phyloP scores from a whole-genome alignment of 345 rosid genomes.

The Tarenaya hassleriana region DNA sequence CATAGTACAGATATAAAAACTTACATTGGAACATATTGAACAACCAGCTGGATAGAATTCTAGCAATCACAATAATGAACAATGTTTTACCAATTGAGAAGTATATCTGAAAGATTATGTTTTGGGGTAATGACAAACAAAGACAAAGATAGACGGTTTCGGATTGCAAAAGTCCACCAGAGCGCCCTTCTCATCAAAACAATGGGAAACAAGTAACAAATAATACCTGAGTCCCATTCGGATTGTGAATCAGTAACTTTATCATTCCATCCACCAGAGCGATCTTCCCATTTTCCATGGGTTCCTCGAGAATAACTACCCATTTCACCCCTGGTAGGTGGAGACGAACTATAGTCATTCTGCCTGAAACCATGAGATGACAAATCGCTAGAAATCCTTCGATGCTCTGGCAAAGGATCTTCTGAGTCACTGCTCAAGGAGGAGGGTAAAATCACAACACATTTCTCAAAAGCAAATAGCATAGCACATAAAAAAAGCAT shows the following conservation, averaged over 20 bases:
- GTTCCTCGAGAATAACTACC: slow-evolving; percentile 45
- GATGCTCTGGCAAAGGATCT: slow-evolving; percentile 56
- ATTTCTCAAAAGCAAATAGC: slow-evolving; percentile 16
- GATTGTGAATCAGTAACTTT: slow-evolving; percentile 67
- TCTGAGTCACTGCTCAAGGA: slow-evolving; percentile 49
- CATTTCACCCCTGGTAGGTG: slow-evolving; percentile 72
- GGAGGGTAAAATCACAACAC: slow-evolving; percentile 10
- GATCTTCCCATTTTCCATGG: slow-evolving; percentile 85
- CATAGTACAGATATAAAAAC: slow-evolving; percentile 1
- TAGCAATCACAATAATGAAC: slow-evolving; percentile 6
- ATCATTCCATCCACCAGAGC: slow-evolving; percentile 71
- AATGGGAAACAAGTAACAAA: slow-evolving; percentile 13
- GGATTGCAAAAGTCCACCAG: slow-evolving; percentile 19
- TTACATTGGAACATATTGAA: slow-evolving; percentile 11
- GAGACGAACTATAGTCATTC: slow-evolving; percentile 83
- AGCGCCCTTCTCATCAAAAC: slow-evolving; percentile 14
- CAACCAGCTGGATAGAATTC: slow-evolving; percentile 15
- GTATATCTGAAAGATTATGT: background rate
- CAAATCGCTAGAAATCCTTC: slow-evolving; percentile 47
- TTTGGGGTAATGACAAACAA: background rate
- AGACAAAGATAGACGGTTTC: slow-evolving; percentile 2
- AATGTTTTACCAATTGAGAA: background rate
- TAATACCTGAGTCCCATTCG: slow-evolving; percentile 77
- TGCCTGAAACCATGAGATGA: slow-evolving; percentile 53
- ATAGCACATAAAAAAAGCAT: no score